Base-by-base conservation (phyloP, 2,329 filamentous ascomycete species). In the Sarocladium strictum region DNA sequence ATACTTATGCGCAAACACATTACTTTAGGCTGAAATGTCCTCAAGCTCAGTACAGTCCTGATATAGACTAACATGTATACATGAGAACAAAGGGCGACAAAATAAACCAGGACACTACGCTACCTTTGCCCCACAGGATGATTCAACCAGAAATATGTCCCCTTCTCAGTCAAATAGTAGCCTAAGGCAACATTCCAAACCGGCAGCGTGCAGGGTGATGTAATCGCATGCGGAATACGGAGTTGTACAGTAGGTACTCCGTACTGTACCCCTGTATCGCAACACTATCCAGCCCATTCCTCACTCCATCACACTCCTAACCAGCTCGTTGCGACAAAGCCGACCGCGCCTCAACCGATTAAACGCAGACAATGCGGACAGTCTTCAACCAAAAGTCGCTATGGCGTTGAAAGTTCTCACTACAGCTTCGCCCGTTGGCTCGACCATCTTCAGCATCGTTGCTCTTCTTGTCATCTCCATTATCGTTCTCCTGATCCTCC, bases 401-500 rank as follows among this genome's bases (percentile, higher is more conserved):
- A 84, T 71, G 73, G 76, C 72, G 71, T 68, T 56, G 12, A 54
- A 83, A 73, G 69, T 72, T 57, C 64, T 71, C 62, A 76, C 70
- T 63, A 74, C 75, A 55, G 72, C 79, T 60, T 84, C 84, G 58
- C 84, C 90, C 32, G 80, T 91, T 53, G 86, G 86, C 70, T 96
- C 92, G 54, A 83, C 85, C 65, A 76, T 93, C 65, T 95, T 97
- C 72, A 83, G 89, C 60, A 69, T 84, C 61, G 64, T 89, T 63
- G 82, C 90, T 57, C 79, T 96, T 37, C 72, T 92, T 61, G 68
- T 82, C 60, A 89, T 96, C 61, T 90, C 86, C 60, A 68, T 87
- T 58, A 75, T 87, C 57, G 90, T 94, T 57, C 80, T 99, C 41
- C 77, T 97, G 21, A 85, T 97, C 58, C 78, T 97, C 56, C 87